Percentiles rank a stretch among this genome's conserved stretches.
Evolutionary conservation across 805 yeast genomes (phyloP).

Genomic region (Saccharomyces mikatae): DNA sequence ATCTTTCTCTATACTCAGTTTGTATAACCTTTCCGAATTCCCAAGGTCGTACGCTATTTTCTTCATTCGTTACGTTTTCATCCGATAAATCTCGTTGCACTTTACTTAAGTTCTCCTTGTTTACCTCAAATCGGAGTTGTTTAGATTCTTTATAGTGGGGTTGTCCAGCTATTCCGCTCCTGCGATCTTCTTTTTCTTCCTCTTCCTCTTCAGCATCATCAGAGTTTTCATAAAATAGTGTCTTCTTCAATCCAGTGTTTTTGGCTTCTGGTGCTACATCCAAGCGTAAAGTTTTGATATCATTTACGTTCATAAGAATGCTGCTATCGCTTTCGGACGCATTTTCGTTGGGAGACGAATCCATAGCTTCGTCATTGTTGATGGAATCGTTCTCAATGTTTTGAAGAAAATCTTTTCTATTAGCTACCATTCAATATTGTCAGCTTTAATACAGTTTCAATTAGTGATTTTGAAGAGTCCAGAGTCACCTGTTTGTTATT

Average conservation of each 20-base stretch:
- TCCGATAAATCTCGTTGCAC: not conserved
- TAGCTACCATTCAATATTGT: not conserved
- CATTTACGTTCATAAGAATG: slow-evolving; percentile 6
- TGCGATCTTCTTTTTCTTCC: slow-evolving; percentile 3
- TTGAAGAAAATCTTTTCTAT: not conserved
- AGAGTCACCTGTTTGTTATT: not conserved
- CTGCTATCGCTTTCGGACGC: slow-evolving; percentile 9
- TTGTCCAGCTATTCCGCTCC: not conserved
- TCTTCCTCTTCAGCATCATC: slow-evolving; percentile 6
- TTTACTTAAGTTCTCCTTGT: not conserved
- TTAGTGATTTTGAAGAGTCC: not conserved
- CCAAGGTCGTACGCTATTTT: slow-evolving; percentile 15
- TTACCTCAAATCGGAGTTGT: slow-evolving; percentile 5
- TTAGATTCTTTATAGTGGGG: not conserved
- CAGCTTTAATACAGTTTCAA: not conserved
- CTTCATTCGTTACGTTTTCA: slow-evolving; percentile 7
- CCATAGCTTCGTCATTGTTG: slow-evolving; percentile 2
- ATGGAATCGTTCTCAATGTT: slow-evolving; percentile 6
- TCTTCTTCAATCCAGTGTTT: slow-evolving; percentile 1
- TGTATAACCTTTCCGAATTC: slow-evolving; percentile 19
- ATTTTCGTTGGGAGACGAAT: not conserved
- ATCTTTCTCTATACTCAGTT: slow-evolving; percentile 13
- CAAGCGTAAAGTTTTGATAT: slow-evolving; percentile 10
- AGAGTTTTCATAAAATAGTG: slow-evolving; percentile 9
- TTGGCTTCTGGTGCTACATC: slow-evolving; percentile 6